Conservation (phyloP, 2,329 filamentous ascomycete species). For the Mycocentrospora acerina region DNA sequence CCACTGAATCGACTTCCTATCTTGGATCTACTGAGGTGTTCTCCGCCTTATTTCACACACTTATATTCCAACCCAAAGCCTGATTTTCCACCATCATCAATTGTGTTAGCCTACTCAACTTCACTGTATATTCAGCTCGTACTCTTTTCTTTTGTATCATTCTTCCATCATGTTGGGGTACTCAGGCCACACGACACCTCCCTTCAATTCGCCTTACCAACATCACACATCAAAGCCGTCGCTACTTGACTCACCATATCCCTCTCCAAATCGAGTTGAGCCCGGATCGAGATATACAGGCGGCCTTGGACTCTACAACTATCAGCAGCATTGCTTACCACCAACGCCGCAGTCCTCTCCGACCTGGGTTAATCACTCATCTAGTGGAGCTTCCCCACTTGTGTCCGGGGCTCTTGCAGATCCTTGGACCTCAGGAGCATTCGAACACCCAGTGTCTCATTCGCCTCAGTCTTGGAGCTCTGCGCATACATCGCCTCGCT, state of each 20-base stretch:
- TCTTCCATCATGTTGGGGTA: constrained; percentile 27
- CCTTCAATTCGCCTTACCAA: constrained; percentile 41
- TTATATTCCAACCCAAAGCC: constrained; percentile 36
- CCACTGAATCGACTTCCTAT: constrained; percentile 26
- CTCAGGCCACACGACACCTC: constrained; percentile 34
- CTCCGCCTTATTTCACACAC: constrained; percentile 22
- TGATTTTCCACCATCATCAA: constrained; percentile 13
- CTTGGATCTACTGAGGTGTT: constrained; percentile 23
- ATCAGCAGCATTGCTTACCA: constrained; percentile 30
- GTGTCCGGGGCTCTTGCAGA: constrained; percentile 34
- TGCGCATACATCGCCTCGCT: constrained; percentile 34
- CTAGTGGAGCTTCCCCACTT: constrained; percentile 29
- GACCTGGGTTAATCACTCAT: constrained; percentile 30
- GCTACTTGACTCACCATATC: constrained; percentile 36
- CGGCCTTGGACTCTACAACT: constrained; percentile 38
- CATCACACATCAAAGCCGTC: constrained; percentile 29
- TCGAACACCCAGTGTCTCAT: constrained; percentile 35
- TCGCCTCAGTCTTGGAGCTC: constrained; percentile 35
- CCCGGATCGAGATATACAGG: constrained; percentile 31
- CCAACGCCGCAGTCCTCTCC: constrained; percentile 40
- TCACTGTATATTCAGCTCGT: constrained; percentile 9
- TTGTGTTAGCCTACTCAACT: constrained; percentile 7
- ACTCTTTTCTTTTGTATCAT: constrained; percentile 6
- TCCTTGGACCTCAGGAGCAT: constrained; percentile 34
- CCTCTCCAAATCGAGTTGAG: constrained; percentile 37